Base-by-base conservation (phyloP, 83 land plant species). In the Thuja plicata region DNA sequence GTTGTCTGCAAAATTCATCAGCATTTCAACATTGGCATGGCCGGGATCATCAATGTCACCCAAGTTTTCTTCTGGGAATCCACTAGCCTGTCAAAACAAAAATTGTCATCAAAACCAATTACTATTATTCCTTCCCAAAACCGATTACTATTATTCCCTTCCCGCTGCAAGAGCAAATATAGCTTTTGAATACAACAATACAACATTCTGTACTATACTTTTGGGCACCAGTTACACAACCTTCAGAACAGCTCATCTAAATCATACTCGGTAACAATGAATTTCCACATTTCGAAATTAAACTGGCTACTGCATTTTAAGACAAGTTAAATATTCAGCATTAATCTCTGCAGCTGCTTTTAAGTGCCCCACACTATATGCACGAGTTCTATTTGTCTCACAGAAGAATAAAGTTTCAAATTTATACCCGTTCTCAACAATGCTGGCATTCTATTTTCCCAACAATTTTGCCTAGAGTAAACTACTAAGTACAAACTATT, bases 1-100 rank as follows among this genome's bases (percentile, higher is more conserved):
- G 41, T 91, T 94, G 66, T 96, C 97, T 37, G 94, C 95, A 32
- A 91, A 35, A 13, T 84, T 89, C 41, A 85, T n/a, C 87, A 96
- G 89, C 90, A 60, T 91, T 30, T 93, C 89, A 76, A 96, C 93
- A 88, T 94, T 96, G 70, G 60, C 87, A 13, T 90, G 91, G 85
- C 93, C 93, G 11, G 97, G 91, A 85, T 96, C 95, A 43, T 89
- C 89, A 11, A 57, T 17, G 46, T 89, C 89, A 3, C 62, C 89
- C 43, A 87, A 27, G 27, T 12, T 37, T 54, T 86, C 45, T 43
- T 41, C 3, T 41, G 89, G 71, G 2, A 40, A 52, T 21, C 54
- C 71, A 46, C 48, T 52, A 0, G 89, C 74, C 88, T 89, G 89
- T 37, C 7, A 89, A 71, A 79, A 78, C 3, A 79, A 79, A 38